phyloP scores from a whole-genome alignment of 768 basidiomycete genomes.

The Podaxis mareebaensis region DNA sequence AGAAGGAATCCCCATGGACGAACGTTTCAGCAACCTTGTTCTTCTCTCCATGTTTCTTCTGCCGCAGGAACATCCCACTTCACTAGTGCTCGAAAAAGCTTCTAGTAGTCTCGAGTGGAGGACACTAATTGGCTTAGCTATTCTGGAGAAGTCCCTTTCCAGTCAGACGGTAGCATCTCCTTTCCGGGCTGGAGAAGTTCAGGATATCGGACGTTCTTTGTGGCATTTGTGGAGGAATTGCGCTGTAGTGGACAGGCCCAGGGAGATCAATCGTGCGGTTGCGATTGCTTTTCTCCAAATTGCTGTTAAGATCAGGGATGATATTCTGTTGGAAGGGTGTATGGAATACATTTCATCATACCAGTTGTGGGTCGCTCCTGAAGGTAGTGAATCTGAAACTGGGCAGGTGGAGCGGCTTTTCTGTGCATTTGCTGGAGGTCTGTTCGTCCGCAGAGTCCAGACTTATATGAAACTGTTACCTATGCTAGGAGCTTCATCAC shows the following conservation, averaged over 20 bases:
- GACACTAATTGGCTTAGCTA: conserved; percentile 40
- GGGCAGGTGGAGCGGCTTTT: conserved; percentile 33
- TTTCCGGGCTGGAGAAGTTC: conserved; percentile 18
- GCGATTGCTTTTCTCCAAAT: conserved; percentile 47
- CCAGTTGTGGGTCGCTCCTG: conserved; percentile 27
- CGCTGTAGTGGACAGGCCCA: conserved; percentile 15
- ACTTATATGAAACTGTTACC: conserved; percentile 27
- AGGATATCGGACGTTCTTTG: conserved; percentile 32
- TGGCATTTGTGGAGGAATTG: conserved; percentile 42
- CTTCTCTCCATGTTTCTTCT: conserved; percentile 7
- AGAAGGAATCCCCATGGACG: not conserved
- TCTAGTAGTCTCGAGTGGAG: conserved; percentile 35
- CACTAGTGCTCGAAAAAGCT: not conserved
- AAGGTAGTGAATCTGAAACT: conserved; percentile 19
- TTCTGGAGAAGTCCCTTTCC: conserved; percentile 32
- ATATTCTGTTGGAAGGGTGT: conserved; percentile 36
- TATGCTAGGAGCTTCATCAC: not conserved
- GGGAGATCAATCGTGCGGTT: conserved; percentile 36
- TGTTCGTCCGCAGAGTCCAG: conserved; percentile 27
- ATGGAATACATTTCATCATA: conserved; percentile 30
- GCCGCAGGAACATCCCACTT: not conserved
- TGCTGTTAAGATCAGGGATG: conserved; percentile 39
- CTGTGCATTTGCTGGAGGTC: conserved; percentile 34
- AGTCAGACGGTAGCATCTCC: conserved; percentile 2
- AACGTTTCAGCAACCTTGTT: conserved; percentile 10